Percentiles rank a stretch among this genome's conserved stretches.
phyloP scores from a whole-genome alignment of 1,139 yeast genomes.

The Hanseniaspora gamundiae region DNA sequence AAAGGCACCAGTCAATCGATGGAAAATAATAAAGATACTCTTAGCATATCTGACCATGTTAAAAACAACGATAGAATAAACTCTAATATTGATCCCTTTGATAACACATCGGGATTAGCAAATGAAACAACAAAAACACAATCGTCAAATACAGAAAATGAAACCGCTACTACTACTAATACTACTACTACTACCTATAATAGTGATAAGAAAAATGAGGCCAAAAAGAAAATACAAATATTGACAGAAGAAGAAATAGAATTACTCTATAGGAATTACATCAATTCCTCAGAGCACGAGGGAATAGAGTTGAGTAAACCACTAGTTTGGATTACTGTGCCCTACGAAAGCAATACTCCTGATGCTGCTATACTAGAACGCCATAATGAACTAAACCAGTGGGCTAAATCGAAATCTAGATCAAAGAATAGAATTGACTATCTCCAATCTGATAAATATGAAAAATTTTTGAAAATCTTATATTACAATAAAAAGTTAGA shows the following conservation, averaged over 20 bases:
- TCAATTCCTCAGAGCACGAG: not conserved
- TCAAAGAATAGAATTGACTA: not conserved
- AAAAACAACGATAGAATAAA: not conserved
- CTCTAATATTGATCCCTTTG: too few relatives aligned
- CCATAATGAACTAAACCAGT: not conserved
- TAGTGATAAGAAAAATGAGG: too few relatives aligned
- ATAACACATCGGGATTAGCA: too few relatives aligned
- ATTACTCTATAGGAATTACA: not conserved
- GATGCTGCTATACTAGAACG: not conserved
- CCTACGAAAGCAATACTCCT: not conserved
- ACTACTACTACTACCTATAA: too few relatives aligned
- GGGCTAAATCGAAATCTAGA: not conserved
- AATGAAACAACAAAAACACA: too few relatives aligned
- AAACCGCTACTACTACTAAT: too few relatives aligned
- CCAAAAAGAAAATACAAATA: not conserved
- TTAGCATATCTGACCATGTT: too few relatives aligned
- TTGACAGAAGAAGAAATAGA: not conserved
- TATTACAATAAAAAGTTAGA: slow-evolving; percentile 43
- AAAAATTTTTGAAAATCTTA: slow-evolving; percentile 26
- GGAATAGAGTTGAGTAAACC: not conserved
- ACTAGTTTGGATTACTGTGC: not conserved
- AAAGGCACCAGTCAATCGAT: too few relatives aligned
- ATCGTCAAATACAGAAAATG: too few relatives aligned
- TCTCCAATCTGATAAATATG: not conserved
- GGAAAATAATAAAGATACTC: not conserved